Percentiles rank a stretch among this genome's conserved stretches.
These are phyloP conservation scores for Lepidium aucheri DNA, from an alignment of 345 rosid genomes.

Conservation along the genomic window DNA sequence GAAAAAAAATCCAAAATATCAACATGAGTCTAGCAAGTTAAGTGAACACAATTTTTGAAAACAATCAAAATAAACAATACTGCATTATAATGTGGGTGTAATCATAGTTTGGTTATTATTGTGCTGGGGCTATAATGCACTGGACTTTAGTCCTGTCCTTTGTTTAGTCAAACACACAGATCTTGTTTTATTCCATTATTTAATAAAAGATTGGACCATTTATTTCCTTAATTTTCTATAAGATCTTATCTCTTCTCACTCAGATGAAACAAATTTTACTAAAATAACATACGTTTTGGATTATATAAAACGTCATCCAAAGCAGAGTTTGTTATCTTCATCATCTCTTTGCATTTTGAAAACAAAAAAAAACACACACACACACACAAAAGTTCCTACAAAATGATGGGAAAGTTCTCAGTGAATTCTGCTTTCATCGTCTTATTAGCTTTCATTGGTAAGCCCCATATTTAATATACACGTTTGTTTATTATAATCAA, in stretches of 20 bases:
- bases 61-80: too few species aligned
- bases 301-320: not conserved
- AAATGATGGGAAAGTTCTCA: not conserved
- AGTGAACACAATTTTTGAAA: too few species aligned
- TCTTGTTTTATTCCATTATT: too few species aligned
- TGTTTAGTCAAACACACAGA: not conserved
- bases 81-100: too few species aligned
- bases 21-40: too few species aligned
- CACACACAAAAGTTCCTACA: too few species aligned
- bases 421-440: not conserved
- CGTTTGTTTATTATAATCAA: not conserved
- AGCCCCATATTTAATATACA: not conserved
- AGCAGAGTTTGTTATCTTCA: not conserved
- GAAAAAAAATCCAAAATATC: too few species aligned
- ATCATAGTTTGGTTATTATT: too few species aligned
- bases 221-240: not conserved
- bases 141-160: not conserved
- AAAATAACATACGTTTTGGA: not conserved
- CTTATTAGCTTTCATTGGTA: constrained; percentile 1
- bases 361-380: too few species aligned
- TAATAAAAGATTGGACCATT: not conserved
- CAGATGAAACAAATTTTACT: not conserved
- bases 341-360: not conserved
- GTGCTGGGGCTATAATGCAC: not conserved
- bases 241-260: not conserved